Evolutionary conservation across 2,329 filamentous ascomycete species (phyloP), one percentile per base, ranked within the genome.

Genomic region (Teratosphaeria destructans): DNA sequence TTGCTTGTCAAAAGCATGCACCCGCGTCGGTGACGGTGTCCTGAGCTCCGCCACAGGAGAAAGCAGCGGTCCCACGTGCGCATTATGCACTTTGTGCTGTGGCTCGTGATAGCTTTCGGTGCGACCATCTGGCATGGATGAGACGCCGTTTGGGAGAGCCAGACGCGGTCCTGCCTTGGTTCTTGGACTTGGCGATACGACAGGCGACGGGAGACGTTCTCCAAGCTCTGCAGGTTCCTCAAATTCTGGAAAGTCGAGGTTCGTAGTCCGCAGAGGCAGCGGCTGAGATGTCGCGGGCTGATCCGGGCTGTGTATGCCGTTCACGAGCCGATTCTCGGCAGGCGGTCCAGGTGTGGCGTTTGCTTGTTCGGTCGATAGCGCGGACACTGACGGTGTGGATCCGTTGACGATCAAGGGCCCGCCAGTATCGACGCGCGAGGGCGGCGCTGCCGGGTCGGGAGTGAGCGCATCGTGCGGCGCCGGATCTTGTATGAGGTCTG

Each of bases 41-140:
- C 82, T 80, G 5, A 82, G 81, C 74, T 91, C 88, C 58, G 87
- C 87, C 0, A 91, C 88, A 0, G 88, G 88, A 0, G 88, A 91
- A 2, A 92, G 77, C 26, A 80, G 63, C 4, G 78, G 77, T 37
- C 64, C 67, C 7, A 63, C 57, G 19, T 49, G 43, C 16, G 43
- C 43, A 11, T 49, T 49, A n/a, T 49, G 43, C 8, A 49, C 43
- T 27, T 63, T 55, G 27, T 60, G 60, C 26, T 47, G n/a, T 11
- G 56, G 37, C 11, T 63, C 61, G 29, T 60, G 56, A 54, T 52
- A 58, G 7, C 52, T 26, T 29, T 65, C 60, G 39, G 57, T 4
- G 4, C 57, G 29, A 14, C 60, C 61, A 43, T 64, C 63, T 19
- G 52, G 26, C 6, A 49, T 34, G 6, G 57, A 55, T 26, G 52